Evolutionary conservation across 1,284 basidiomycete genomes (phyloP).

Genomic region (Quambalaria eucalypti): DNA sequence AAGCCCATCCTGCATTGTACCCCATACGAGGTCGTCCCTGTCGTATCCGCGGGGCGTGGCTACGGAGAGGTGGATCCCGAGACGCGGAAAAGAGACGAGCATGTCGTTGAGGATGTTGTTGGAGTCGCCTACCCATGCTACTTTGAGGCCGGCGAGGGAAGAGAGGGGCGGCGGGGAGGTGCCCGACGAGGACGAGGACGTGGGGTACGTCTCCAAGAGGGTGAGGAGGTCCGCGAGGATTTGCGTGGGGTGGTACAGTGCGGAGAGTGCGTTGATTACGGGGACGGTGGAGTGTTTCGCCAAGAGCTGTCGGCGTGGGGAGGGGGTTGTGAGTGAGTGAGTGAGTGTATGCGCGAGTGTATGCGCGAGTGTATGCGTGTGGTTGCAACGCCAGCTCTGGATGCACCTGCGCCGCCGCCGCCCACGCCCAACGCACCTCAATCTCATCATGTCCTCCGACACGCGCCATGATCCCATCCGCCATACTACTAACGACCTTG

Average conservation of each 20-base stretch:
- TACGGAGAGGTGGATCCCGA: constrained; percentile 77
- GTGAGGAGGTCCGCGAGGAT: constrained; percentile 87
- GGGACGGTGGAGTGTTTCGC: constrained; percentile 81
- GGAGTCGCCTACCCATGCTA: constrained; percentile 84
- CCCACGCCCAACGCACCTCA: too few species aligned
- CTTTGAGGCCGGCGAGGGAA: constrained; percentile 43
- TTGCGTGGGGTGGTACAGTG: constrained; percentile 93
- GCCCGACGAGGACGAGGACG: background rate
- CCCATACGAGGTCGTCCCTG: constrained; percentile 67
- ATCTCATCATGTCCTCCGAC: constrained; percentile 86
- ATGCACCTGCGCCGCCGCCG: too few species aligned
- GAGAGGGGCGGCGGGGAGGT: constrained; percentile 49
- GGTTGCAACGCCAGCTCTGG: background rate
- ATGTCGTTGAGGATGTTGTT: constrained; percentile 97
- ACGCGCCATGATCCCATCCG: constrained; percentile 91
- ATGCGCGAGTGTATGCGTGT: too few species aligned
- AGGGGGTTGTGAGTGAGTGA: background rate
- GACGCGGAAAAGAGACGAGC: constrained; percentile 82
- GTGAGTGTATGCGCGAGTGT: too few species aligned
- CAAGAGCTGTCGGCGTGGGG: constrained; percentile 58
- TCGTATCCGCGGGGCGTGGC: constrained; percentile 74
- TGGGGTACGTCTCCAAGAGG: constrained; percentile 58
- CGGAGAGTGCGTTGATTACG: constrained; percentile 87
- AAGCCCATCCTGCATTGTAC: constrained; percentile 39
- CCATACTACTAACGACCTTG: constrained; percentile 77